phyloP scores from a whole-genome alignment of 495 filamentous ascomycete genomes.

The Talaromyces borbonicus region DNA sequence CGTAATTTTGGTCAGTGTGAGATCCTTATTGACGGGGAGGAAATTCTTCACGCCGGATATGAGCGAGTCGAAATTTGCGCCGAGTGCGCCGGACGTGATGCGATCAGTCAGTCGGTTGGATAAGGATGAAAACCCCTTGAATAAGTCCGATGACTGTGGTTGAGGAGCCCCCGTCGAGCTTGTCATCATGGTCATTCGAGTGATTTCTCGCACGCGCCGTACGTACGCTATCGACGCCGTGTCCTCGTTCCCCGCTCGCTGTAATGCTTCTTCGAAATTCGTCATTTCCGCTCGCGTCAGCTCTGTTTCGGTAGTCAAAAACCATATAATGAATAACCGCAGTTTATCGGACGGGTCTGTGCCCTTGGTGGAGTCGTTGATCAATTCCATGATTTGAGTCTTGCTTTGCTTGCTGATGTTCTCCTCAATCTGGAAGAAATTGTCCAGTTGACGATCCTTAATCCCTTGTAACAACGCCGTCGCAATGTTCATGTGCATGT shows the following conservation, averaged over 20 bases:
- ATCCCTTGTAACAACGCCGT: constrained; percentile 77
- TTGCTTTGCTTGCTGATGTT: constrained; percentile 89
- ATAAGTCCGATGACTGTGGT: constrained; percentile 61
- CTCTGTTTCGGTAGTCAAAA: constrained; percentile 88
- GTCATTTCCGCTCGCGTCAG: constrained; percentile 71
- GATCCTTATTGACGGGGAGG: constrained; percentile 85
- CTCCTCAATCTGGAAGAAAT: constrained; percentile 94
- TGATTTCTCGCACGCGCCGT: constrained; percentile 84
- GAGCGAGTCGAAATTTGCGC: constrained; percentile 86
- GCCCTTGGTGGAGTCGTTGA: constrained; percentile 73
- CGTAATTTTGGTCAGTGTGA: constrained; percentile 94
- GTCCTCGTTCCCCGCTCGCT: constrained; percentile 57
- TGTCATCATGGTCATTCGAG: constrained; percentile 98
- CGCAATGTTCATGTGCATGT: constrained; percentile 99
- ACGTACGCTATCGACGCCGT: constrained; percentile 75
- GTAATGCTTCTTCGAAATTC: constrained; percentile 79
- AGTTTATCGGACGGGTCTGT: constrained; percentile 81
- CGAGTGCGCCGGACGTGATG: constrained; percentile 80
- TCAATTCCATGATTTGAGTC: constrained; percentile 75
- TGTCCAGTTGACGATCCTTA: constrained; percentile 89
- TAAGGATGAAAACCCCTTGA: constrained; percentile 81
- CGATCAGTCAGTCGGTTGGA: constrained; percentile 87
- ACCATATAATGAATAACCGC: constrained; percentile 94
- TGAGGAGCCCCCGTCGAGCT: constrained; percentile 63
- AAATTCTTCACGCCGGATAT: constrained; percentile 99